These are phyloP conservation scores for Nigrospora oryzae DNA, from an alignment of 2,329 filamentous ascomycete species.

Conservation along the genomic window DNA sequence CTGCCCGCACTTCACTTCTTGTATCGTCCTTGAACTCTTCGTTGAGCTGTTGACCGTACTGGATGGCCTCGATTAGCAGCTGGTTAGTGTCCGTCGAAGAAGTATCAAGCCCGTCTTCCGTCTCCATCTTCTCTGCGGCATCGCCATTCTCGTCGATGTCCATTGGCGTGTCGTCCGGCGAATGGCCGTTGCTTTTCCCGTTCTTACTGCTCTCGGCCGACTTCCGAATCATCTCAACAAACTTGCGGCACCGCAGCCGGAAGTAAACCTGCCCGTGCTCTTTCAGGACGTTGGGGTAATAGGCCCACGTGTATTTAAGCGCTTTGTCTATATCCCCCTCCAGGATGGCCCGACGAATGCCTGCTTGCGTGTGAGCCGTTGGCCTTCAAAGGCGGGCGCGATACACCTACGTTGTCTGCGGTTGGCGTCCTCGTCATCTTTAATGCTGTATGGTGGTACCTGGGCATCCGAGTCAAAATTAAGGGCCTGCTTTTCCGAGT, in stretches of 20 bases:
- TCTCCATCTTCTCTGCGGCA: slow-evolving; percentile 42
- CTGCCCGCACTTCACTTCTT: slow-evolving; percentile 60
- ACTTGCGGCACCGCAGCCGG: slow-evolving; percentile 79
- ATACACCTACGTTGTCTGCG: slow-evolving; percentile 69
- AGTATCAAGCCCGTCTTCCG: slow-evolving; percentile 32
- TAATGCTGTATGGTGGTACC: slow-evolving; percentile 55
- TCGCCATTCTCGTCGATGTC: slow-evolving; percentile 31
- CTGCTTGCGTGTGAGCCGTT: slow-evolving; percentile 32
- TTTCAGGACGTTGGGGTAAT: slow-evolving; percentile 72
- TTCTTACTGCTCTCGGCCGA: slow-evolving; percentile 56
- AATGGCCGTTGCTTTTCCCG: slow-evolving; percentile 29
- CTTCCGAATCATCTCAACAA: slow-evolving; percentile 85
- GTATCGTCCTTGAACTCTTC: slow-evolving; percentile 68
- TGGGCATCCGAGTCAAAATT: slow-evolving; percentile 44
- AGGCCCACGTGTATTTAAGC: slow-evolving; percentile 68
- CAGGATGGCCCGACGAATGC: slow-evolving; percentile 77
- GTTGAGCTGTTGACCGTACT: slow-evolving; percentile 72
- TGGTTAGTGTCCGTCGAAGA: slow-evolving; percentile 16
- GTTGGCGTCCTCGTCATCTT: slow-evolving; percentile 78
- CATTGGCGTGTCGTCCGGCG: slow-evolving; percentile 35
- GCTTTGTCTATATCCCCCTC: slow-evolving; percentile 89
- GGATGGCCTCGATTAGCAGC: slow-evolving; percentile 61
- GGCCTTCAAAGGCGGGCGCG: no score
- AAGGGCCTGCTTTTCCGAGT: slow-evolving; percentile 63
- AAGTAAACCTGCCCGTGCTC: slow-evolving; percentile 83